These are phyloP conservation scores for Cytidiella melzeri DNA, from an alignment of 768 basidiomycete species.

Conservation along the genomic window DNA sequence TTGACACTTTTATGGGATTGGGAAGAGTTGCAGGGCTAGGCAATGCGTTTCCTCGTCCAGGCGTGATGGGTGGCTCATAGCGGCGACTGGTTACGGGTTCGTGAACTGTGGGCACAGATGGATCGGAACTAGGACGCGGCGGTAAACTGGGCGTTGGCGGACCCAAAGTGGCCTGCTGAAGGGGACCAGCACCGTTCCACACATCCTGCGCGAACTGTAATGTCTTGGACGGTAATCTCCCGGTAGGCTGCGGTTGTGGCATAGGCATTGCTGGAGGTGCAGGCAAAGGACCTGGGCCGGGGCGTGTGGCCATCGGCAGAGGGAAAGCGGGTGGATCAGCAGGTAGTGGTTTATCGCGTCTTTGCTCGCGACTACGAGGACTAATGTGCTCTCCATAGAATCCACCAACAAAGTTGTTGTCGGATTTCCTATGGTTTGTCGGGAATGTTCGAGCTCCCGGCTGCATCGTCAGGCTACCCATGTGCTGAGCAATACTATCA, in stretches of 20 bases:
- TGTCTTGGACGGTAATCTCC: constrained; percentile 25
- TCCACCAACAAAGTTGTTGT: not conserved
- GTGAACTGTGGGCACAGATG: constrained; percentile 3
- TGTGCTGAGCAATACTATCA: not conserved
- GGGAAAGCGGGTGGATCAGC: not conserved
- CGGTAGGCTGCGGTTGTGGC: constrained; percentile 29
- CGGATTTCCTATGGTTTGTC: not conserved
- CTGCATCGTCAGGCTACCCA: not conserved
- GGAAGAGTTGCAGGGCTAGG: constrained; percentile 1
- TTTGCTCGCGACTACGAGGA: not conserved
- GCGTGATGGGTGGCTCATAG: constrained; percentile 6
- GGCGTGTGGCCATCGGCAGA: not conserved
- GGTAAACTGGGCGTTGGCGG: constrained; percentile 11
- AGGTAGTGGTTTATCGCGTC: not conserved
- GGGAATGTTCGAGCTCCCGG: not conserved
- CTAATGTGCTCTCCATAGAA: not conserved
- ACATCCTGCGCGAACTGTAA: constrained; percentile 29
- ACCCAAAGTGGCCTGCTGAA: constrained; percentile 15
- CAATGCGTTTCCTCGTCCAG: not conserved
- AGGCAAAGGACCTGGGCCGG: constrained; percentile 15
- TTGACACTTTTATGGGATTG: constrained; percentile 2
- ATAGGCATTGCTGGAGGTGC: constrained; percentile 26
- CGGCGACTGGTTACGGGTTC: not conserved
- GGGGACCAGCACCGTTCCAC: not conserved
- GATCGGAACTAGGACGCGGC: constrained; percentile 31